phyloP scores from a whole-genome alignment of 371 early-diverging fungal species.

The Mortierella sp. region DNA sequence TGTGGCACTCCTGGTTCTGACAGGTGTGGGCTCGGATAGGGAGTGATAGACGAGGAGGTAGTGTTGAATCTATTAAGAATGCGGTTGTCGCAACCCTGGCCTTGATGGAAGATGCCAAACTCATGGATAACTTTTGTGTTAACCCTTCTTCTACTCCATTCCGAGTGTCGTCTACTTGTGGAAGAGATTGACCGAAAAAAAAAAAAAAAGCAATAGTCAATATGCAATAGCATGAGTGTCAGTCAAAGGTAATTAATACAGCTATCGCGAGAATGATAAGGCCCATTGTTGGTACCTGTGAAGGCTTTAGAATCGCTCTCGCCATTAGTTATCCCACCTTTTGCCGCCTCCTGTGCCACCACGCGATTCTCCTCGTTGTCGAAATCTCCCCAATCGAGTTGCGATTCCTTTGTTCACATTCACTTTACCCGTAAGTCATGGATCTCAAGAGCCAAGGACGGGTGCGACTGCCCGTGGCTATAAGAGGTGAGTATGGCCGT shows the following conservation, averaged over 20 bases:
- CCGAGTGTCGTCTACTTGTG: too few species aligned
- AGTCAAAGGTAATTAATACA: not conserved
- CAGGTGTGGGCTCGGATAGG: not conserved
- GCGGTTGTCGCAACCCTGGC: too few species aligned
- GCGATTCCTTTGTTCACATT: slow-evolving; percentile 20
- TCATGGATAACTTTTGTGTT: too few species aligned
- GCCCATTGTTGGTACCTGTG: slow-evolving; percentile 13
- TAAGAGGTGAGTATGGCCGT: not conserved
- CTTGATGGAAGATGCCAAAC: too few species aligned
- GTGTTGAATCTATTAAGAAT: too few species aligned
- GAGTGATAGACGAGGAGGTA: too few species aligned
- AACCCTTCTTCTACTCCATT: too few species aligned
- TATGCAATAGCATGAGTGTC: too few species aligned
- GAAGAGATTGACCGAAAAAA: too few species aligned
- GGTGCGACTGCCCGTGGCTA: not conserved
- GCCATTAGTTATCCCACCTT: slow-evolving; percentile 18
- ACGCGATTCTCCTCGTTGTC: slow-evolving; percentile 17
- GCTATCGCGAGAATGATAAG: not conserved
- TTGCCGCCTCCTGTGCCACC: not conserved
- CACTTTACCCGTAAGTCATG: slow-evolving; percentile 3
- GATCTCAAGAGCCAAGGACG: not conserved
- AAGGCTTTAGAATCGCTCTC: slow-evolving; percentile 32
- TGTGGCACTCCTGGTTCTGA: too few species aligned
- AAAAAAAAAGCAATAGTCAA: too few species aligned
- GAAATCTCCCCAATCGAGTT: slow-evolving; percentile 17